Evolutionary conservation across 2,329 filamentous ascomycete species (phyloP).

Genomic region (Aspergillus sclerotialis): DNA sequence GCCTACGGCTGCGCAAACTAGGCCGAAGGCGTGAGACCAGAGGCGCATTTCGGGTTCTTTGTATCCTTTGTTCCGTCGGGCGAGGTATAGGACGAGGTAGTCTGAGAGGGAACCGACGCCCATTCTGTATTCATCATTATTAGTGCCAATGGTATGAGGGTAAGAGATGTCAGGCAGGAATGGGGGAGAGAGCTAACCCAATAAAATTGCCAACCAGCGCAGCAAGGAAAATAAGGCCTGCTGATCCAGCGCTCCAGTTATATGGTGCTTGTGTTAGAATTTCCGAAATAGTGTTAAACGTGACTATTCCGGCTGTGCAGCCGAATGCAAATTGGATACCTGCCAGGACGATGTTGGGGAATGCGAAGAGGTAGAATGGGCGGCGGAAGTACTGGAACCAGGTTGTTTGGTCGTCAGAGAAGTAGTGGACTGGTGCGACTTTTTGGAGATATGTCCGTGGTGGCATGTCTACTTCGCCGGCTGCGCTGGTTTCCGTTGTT

Average conservation of each 20-base stretch:
- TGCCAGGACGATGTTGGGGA: conserved; percentile 33
- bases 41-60: conserved; percentile 35
- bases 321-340: conserved; percentile 37
- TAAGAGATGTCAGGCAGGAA: neutral
- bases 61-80: conserved; percentile 26
- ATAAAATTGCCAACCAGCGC: conserved; percentile 27
- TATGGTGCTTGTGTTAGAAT: conserved; percentile 32
- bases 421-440: conserved; percentile 18
- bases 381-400: conserved; percentile 34
- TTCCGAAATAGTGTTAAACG: conserved; percentile 32
- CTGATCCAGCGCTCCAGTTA: conserved; percentile 27
- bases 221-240: conserved; percentile 25
- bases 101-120: conserved; percentile 27
- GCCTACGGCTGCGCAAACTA: conserved; percentile 26
- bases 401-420: conserved; percentile 28
- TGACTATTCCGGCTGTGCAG: conserved; percentile 34
- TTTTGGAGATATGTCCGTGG: conserved; percentile 15
- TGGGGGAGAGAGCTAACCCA: conserved; percentile 11
- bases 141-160: neutral
- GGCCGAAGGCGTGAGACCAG: conserved; percentile 26
- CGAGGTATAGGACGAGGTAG: conserved; percentile 24
- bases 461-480: conserved; percentile 12
- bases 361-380: conserved; percentile 33
- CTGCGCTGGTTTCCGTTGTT: conserved; percentile 10
- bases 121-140: conserved; percentile 31